phyloP scores from a whole-genome alignment of 2,329 filamentous ascomycete species.

The Magnaporthiopsis incrustans region DNA sequence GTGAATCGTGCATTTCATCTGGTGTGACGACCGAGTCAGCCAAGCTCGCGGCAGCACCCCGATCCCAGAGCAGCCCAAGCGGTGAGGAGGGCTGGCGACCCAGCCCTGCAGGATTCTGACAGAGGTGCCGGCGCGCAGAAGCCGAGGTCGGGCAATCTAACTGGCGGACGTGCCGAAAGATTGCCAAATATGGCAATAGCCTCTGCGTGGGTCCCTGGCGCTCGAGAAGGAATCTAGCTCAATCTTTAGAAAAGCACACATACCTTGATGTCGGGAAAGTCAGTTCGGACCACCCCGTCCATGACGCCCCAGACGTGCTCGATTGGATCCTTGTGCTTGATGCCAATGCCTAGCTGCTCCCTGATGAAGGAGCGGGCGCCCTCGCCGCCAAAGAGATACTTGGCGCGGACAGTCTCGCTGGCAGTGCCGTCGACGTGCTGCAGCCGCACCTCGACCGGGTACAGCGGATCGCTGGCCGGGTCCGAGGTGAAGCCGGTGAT shows the following conservation, averaged over 20 bases:
- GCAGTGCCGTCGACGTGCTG: slow-evolving; percentile 66
- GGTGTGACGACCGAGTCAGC: slow-evolving; percentile 34
- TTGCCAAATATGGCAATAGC: too few relatives aligned
- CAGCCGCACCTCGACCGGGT: slow-evolving; percentile 73
- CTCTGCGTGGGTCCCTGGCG: too few relatives aligned
- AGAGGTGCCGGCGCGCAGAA: not conserved
- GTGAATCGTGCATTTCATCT: slow-evolving; percentile 71
- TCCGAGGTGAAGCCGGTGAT: slow-evolving; percentile 54
- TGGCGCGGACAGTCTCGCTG: slow-evolving; percentile 58
- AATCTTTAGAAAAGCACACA: not conserved
- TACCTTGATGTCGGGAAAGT: slow-evolving; percentile 71
- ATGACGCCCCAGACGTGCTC: slow-evolving; percentile 70
- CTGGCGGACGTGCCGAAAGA: too few relatives aligned
- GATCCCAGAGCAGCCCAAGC: too few relatives aligned
- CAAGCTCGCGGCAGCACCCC: slow-evolving; percentile 13
- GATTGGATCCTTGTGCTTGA: slow-evolving; percentile 64
- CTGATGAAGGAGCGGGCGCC: slow-evolving; percentile 61
- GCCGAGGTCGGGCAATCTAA: too few relatives aligned
- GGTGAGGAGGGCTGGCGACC: too few relatives aligned
- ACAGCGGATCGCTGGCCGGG: slow-evolving; percentile 47
- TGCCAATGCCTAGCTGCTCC: slow-evolving; percentile 57
- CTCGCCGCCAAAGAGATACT: slow-evolving; percentile 66
- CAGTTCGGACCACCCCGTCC: slow-evolving; percentile 62
- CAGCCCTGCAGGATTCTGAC: not conserved
- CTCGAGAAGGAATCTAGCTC: not conserved